Conservation (phyloP, 164 flowering plant genomes). For the Magnolia changhungtana region DNA sequence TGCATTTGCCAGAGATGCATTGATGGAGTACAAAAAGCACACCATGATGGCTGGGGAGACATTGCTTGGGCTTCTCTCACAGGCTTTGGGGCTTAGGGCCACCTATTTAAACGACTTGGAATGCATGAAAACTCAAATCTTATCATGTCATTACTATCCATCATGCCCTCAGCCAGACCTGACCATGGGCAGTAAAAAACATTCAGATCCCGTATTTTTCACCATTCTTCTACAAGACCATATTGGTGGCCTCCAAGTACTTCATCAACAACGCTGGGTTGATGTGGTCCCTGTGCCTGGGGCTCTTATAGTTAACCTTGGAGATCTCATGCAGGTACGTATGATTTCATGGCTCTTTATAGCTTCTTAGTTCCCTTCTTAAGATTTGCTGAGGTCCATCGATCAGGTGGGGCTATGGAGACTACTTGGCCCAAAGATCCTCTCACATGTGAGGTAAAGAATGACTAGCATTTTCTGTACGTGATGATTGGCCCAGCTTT, state of each 20-base stretch:
- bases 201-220: constrained; percentile 36
- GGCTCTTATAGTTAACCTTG: constrained; percentile 37
- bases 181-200: constrained; percentile 32
- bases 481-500: too few relatives aligned
- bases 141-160: constrained; percentile 38
- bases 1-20: constrained; percentile 19
- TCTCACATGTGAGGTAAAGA: too few relatives aligned
- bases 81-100: constrained; percentile 25
- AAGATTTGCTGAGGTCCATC: too few relatives aligned
- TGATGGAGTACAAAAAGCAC: constrained; percentile 20
- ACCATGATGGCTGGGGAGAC: constrained; percentile 13
- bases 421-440: too few relatives aligned
- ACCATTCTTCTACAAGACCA: constrained; percentile 45
- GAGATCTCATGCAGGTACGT: constrained; percentile 44
- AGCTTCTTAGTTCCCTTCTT: too few relatives aligned
- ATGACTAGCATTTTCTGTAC: too few relatives aligned
- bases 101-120: constrained; percentile 20
- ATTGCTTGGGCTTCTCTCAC: constrained; percentile 27
- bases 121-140: constrained; percentile 14
- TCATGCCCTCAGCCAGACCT: constrained; percentile 49
- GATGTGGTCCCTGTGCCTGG: constrained; percentile 36
- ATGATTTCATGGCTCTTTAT: not conserved
- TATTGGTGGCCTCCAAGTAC: constrained; percentile 45
- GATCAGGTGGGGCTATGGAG: too few relatives aligned
- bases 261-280: constrained; percentile 35